Conservation (phyloP, 2,329 filamentous ascomycete genomes). For the Sclerotiophoma versabilis region DNA sequence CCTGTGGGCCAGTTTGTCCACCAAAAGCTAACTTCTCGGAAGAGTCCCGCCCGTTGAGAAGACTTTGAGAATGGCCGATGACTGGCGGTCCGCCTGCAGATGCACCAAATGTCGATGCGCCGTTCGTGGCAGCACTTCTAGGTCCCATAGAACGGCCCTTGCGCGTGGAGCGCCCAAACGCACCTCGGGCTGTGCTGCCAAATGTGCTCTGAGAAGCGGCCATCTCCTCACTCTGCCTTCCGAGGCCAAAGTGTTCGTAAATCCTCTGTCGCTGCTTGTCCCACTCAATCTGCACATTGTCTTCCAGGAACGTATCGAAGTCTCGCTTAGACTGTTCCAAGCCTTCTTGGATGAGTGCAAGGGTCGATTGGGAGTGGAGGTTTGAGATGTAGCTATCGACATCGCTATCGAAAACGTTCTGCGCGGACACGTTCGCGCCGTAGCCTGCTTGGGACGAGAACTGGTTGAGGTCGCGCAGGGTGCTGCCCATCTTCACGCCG, state of each 20-base stretch:
- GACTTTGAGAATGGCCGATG: conserved; percentile 75
- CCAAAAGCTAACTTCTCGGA: conserved; percentile 62
- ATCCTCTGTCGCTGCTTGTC: conserved; percentile 91
- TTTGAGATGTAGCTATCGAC: conserved; percentile 79
- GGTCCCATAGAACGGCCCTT: conserved; percentile 50
- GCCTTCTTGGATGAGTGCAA: conserved; percentile 91
- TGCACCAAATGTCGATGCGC: conserved; percentile 62
- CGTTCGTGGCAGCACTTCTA: conserved; percentile 42
- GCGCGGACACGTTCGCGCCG: conserved; percentile 54
- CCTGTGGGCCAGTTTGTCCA: conserved; percentile 64
- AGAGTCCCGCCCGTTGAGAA: conserved; percentile 68
- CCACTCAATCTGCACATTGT: conserved; percentile 95
- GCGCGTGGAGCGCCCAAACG: conserved; percentile 61
- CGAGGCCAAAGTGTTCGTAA: conserved; percentile 94
- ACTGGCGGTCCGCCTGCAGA: conserved; percentile 78
- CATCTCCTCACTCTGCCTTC: conserved; percentile 53
- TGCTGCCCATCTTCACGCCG: conserved; percentile 85
- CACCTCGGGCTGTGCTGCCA: conserved; percentile 48
- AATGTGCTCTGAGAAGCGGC: conserved; percentile 48
- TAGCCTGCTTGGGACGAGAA: conserved; percentile 74
- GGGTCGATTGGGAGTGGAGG: conserved; percentile 86
- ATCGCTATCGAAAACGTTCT: conserved; percentile 60
- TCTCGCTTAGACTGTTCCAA: conserved; percentile 86
- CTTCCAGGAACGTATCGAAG: conserved; percentile 92
- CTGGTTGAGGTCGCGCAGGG: conserved; percentile 84